Evolutionary conservation across 495 filamentous ascomycete species (phyloP).

Genomic region (Recurvomyces mirabilis): DNA sequence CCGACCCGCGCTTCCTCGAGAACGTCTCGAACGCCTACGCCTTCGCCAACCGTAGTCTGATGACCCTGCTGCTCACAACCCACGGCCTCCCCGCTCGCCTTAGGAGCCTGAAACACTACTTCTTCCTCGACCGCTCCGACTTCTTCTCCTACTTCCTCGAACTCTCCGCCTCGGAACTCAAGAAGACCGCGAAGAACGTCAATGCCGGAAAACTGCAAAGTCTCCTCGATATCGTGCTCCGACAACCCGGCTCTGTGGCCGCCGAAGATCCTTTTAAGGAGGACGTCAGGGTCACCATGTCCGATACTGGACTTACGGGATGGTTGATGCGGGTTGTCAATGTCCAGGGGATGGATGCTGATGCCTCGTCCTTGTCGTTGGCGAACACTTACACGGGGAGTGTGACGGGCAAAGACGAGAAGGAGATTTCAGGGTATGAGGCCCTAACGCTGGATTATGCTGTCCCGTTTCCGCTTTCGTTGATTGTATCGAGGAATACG

Average conservation of each 20-base stretch:
- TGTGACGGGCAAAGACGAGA: constrained; percentile 46
- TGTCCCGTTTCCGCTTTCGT: constrained; percentile 91
- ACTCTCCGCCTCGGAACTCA: constrained; percentile 72
- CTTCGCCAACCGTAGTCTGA: constrained; percentile 86
- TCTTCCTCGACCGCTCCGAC: constrained; percentile 94
- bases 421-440: constrained; percentile 77
- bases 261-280: constrained; percentile 95
- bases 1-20: constrained; percentile 68
- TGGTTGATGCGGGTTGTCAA: constrained; percentile 93
- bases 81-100: constrained; percentile 80
- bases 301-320: constrained; percentile 80
- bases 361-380: constrained; percentile 41
- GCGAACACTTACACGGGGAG: constrained; percentile 43
- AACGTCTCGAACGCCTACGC: constrained; percentile 94
- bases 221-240: constrained; percentile 82
- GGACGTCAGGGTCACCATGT: constrained; percentile 94
- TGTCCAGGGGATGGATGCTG: constrained; percentile 86
- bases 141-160: constrained; percentile 98
- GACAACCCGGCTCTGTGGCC: constrained; percentile 88
- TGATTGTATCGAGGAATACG: constrained; percentile 93
- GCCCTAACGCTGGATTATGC: constrained; percentile 86
- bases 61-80: constrained; percentile 82
- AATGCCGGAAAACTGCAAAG: constrained; percentile 91
- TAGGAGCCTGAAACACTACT: constrained; percentile 91
- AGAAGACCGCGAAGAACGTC: constrained; percentile 74